Evolutionary conservation across 805 yeast species (phyloP), one percentile per base, ranked within the genome.

Genomic region (Yueomyces sp.): DNA sequence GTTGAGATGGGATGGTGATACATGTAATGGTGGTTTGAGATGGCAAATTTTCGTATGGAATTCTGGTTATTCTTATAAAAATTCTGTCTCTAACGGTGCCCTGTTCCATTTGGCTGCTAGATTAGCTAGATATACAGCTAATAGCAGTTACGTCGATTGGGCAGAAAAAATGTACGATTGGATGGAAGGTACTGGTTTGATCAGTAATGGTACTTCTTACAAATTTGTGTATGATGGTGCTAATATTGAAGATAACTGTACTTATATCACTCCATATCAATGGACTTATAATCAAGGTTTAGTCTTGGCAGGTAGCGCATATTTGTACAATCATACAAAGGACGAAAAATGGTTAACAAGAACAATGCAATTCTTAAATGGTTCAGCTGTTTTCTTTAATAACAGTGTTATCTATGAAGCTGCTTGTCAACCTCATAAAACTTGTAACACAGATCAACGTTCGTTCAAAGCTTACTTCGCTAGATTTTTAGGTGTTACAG

Each of bases 1-100:
- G 37, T 65, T 70, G 31, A 75, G 96, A 61, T 90, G 97, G 98
- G 96, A 88, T 61, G 58, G 53, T 3, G 55, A 68, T 44, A 41
- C 58, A 4, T 90, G 98, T 66, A 74, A 70, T 39, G 97, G 98
- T 46, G 97, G 98, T 1, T 66, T 90, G 47, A 72, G 96, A 63
- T 90, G 97, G 97, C 97, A 90, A 68, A 90, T 90, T 55, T 90
- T 81, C 67, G 72, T 80, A 45, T 88, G 95, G 95, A 90, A 90
- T 60, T 72, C 85, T 5, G 98, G 97, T 48, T 90, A 87, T 60
- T 83, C 85, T 61, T 90, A 90, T 64, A 90, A 90, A 63, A 90
- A 90, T 62, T 68, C 95, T 36, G 85, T 88, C 46, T 73, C 94
- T n/a, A 88, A 85, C 62, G 96, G 94, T 29, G 84, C 88, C 41